Evolutionary conservation across 225 moss, liverwort and hornwort genomes (phyloP).

Genomic region (Sphagnum tenellum): DNA sequence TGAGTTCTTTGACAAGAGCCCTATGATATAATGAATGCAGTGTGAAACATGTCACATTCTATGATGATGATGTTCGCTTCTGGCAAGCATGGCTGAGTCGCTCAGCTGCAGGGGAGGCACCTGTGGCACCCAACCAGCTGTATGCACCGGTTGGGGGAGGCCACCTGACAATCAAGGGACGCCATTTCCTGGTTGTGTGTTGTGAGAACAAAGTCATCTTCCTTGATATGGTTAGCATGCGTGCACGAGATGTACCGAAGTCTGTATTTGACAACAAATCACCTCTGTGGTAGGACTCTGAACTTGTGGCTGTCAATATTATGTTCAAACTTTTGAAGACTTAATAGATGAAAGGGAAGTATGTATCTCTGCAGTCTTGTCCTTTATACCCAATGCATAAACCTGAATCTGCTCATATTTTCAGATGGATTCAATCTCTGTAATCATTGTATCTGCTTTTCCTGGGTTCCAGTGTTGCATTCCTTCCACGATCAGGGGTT

Average conservation of each 20-base stretch:
- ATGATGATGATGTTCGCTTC: conserved; percentile 97
- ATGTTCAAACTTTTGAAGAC: too few relatives aligned
- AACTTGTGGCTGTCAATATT: too few relatives aligned
- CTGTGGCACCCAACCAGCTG: conserved; percentile 53
- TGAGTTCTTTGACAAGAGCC: background rate
- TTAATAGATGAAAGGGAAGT: too few relatives aligned
- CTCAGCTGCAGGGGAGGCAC: conserved; percentile 71
- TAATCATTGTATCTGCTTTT: background rate
- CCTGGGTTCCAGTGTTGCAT: conserved; percentile 64
- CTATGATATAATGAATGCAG: conserved; percentile 28
- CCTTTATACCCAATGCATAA: too few relatives aligned
- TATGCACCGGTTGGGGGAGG: conserved; percentile 54
- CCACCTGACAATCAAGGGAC: conserved; percentile 83
- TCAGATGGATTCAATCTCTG: background rate
- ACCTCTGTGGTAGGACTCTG: conserved; percentile 65
- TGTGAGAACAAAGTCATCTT: conserved; percentile 98
- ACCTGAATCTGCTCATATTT: too few relatives aligned
- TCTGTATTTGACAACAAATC: conserved; percentile 90
- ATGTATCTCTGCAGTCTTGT: too few relatives aligned
- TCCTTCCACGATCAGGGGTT: conserved; percentile 84
- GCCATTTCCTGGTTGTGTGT: conserved; percentile 94
- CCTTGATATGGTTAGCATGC: conserved; percentile 96
- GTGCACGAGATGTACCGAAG: conserved; percentile 89
- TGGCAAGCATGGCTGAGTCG: conserved; percentile 98
- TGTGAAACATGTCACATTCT: conserved; percentile 97